phyloP scores from a whole-genome alignment of 1,284 basidiomycete genomes.

The Ustilago loliicola region DNA sequence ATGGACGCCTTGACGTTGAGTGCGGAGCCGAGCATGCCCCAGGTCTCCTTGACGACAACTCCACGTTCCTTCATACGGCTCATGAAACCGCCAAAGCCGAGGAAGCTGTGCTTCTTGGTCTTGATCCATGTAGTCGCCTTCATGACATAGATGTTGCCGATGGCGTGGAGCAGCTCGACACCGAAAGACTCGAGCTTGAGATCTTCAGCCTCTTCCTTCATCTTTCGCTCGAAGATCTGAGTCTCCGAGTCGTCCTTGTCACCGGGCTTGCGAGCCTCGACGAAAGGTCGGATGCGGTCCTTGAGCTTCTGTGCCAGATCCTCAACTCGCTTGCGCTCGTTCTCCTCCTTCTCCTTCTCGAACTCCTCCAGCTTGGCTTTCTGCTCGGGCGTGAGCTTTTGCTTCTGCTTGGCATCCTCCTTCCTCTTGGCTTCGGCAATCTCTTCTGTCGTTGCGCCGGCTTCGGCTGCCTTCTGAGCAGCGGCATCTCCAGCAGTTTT shows the following conservation, averaged over 20 bases:
- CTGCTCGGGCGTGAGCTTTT: slow-evolving; percentile 84
- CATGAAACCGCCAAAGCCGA: slow-evolving; percentile 89
- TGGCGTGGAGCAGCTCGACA: slow-evolving; percentile 79
- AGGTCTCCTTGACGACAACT: slow-evolving; percentile 75
- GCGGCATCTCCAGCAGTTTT: slow-evolving; percentile 46
- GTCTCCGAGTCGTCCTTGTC: slow-evolving; percentile 84
- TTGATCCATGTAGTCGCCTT: slow-evolving; percentile 94
- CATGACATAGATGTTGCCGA: slow-evolving; percentile 84
- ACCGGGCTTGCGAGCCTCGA: slow-evolving; percentile 83
- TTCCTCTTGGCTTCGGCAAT: slow-evolving; percentile 68
- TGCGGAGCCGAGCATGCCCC: slow-evolving; percentile 74
- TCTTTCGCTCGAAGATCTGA: slow-evolving; percentile 77
- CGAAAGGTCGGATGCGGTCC: slow-evolving; percentile 69
- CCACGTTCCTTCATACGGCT: slow-evolving; percentile 95
- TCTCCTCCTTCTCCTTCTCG: slow-evolving; percentile 69
- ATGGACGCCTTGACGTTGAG: slow-evolving; percentile 73
- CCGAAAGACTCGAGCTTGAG: slow-evolving; percentile 98
- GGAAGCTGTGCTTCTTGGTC: slow-evolving; percentile 77
- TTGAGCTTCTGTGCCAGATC: slow-evolving; percentile 68
- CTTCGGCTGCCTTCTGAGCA: slow-evolving; percentile 64
- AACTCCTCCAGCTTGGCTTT: slow-evolving; percentile 66
- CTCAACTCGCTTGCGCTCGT: slow-evolving; percentile 66
- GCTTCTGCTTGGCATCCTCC: slow-evolving; percentile 71
- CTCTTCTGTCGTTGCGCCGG: slow-evolving; percentile 52
- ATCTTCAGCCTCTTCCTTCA: slow-evolving; percentile 91